Percentiles rank a stretch among this genome's conserved stretches.
Evolutionary conservation across 2,329 filamentous ascomycete species (phyloP).

Genomic region (Trichoderma koningiopsis): DNA sequence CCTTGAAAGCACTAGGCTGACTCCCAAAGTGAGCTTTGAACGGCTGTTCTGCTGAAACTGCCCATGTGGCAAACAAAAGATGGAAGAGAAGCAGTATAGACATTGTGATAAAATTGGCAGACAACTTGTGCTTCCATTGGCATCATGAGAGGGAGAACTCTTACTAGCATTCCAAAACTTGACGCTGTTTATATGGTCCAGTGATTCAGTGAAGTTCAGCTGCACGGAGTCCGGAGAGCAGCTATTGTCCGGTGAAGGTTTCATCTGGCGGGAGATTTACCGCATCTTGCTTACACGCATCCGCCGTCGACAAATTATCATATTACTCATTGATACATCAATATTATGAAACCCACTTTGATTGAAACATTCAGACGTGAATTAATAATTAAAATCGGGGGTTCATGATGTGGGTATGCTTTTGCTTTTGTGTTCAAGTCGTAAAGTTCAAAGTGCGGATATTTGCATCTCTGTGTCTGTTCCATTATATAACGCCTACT

Average conservation of each 20-base stretch:
- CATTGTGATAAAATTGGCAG: neutral
- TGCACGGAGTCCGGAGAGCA: neutral
- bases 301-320: neutral
- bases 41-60: neutral
- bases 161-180: neutral
- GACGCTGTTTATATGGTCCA: neutral
- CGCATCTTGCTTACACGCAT: neutral
- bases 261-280: neutral
- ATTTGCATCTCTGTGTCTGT: neutral
- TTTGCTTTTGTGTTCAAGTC: neutral
- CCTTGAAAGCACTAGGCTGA: neutral
- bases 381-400: neutral
- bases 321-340: neutral
- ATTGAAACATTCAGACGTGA: neutral
- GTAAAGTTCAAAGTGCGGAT: neutral
- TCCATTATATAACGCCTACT: neutral
- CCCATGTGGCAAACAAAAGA: neutral
- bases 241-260: neutral
- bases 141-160: neutral
- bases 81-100: neutral
- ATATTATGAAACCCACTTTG: neutral
- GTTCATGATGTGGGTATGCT: neutral
- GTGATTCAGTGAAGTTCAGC: neutral
- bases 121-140: neutral
- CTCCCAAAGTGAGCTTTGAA: neutral